phyloP scores from a whole-genome alignment of 2,329 filamentous ascomycete genomes.

The Drechslerella coelobrocha region DNA sequence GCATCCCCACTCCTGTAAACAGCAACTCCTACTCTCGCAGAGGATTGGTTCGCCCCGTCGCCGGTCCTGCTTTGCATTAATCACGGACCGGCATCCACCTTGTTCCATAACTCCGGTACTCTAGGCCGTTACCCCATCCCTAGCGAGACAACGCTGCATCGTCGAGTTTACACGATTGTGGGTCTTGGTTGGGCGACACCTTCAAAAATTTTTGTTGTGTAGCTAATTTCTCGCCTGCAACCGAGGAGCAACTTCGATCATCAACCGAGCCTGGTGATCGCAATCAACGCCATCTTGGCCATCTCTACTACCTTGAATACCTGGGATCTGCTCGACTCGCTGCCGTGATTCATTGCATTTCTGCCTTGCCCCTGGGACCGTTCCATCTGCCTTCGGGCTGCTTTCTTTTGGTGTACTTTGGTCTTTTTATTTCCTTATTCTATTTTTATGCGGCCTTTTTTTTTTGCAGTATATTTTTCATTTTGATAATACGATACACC shows the following conservation, averaged over 20 bases:
- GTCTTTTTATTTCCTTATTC: conserved; percentile 15
- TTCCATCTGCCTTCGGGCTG: conserved; percentile 31
- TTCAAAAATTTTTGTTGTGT: conserved; percentile 24
- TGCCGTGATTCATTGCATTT: conserved; percentile 1
- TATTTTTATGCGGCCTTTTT: conserved; percentile 16
- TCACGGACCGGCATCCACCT: conserved; percentile 37
- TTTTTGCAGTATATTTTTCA: conserved; percentile 8
- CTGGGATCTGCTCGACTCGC: conserved; percentile 5
- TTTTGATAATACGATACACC: conserved; percentile 20
- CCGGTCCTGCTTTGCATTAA: conserved; percentile 38
- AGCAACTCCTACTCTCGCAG: conserved; percentile 31
- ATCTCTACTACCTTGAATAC: conserved; percentile 37
- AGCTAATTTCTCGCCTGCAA: conserved; percentile 29
- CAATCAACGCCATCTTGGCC: conserved; percentile 19
- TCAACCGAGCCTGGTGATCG: conserved; percentile 40
- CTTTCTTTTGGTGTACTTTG: conserved; percentile 3
- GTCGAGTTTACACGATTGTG: conserved; percentile 29
- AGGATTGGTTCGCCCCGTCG: conserved; percentile 40
- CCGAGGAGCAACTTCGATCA: conserved; percentile 29
- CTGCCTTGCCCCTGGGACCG: conserved; percentile 33
- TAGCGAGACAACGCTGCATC: conserved; percentile 8
- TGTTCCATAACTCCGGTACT: conserved; percentile 36
- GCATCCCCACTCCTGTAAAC: conserved; percentile 34
- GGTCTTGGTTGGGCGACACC: conserved; percentile 32
- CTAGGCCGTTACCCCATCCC: conserved; percentile 12